Evolutionary conservation across 257 asterid genomes (phyloP).

Genomic region (Petunia secreta): DNA sequence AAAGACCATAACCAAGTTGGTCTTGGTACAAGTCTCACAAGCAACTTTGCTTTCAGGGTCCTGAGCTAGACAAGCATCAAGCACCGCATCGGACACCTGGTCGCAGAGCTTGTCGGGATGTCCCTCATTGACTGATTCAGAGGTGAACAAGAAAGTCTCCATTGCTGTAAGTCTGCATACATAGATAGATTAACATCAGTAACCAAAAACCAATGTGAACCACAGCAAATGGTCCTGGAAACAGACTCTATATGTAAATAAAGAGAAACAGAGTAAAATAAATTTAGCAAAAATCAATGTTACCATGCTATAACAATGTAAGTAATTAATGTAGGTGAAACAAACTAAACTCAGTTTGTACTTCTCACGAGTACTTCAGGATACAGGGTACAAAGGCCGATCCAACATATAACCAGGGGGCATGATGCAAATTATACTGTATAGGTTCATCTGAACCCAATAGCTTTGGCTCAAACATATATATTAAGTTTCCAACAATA

Average conservation of each 20-base stretch:
- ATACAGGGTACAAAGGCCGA: not conserved
- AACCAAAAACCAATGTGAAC: not conserved
- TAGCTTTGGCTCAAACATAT: no score
- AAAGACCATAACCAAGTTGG: constrained; percentile 27
- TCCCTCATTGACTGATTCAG: constrained; percentile 23
- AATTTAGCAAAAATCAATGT: not conserved
- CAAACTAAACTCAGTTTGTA: not conserved
- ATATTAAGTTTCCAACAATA: no score
- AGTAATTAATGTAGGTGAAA: not conserved
- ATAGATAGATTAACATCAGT: not conserved
- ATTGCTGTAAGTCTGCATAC: constrained; percentile 11
- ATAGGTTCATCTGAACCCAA: no score
- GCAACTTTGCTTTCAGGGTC: constrained; percentile 28
- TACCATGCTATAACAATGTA: not conserved
- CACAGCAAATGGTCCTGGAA: not conserved
- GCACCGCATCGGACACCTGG: constrained; percentile 25
- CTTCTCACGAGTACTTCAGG: not conserved
- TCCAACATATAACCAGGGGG: not conserved
- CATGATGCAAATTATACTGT: no score
- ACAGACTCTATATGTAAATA: not conserved
- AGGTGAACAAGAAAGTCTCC: constrained; percentile 27
- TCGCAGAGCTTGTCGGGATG: constrained; percentile 28
- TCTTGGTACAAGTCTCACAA: constrained; percentile 24
- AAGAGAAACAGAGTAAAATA: not conserved
- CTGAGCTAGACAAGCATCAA: constrained; percentile 24